Conservation (phyloP, 305 asterid species). For the Fraxinus xanthoxyloides region DNA sequence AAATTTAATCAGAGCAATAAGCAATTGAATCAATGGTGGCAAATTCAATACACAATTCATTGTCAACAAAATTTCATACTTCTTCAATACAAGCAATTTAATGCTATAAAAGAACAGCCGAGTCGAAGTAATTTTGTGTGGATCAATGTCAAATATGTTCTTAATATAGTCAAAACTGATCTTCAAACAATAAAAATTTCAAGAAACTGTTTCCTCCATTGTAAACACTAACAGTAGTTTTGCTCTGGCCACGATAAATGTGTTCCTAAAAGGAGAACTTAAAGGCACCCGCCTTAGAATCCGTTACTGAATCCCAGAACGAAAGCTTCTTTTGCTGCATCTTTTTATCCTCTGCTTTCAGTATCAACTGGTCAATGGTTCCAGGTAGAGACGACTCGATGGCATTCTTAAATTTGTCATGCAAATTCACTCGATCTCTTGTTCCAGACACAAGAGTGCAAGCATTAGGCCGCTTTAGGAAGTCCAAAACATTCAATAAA, state of each 20-base stretch:
- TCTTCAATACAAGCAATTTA: not conserved
- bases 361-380: conserved; percentile 48
- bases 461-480: conserved; percentile 86
- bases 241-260: not conserved
- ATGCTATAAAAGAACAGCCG: not conserved
- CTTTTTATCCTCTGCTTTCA: conserved; percentile 61
- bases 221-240: not conserved
- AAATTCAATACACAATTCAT: not conserved
- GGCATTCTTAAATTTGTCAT: conserved; percentile 74
- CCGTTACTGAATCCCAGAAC: conserved; percentile 84
- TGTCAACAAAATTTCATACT: conserved; percentile 2
- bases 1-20: conserved; percentile 3
- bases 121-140: not conserved
- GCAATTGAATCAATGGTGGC: not conserved
- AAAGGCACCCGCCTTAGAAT: conserved; percentile 85
- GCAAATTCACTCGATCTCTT: conserved; percentile 70
- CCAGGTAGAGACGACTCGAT: conserved; percentile 64
- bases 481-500: conserved; percentile 71
- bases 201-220: not conserved
- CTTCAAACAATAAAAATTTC: not conserved
- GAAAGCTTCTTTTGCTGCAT: conserved; percentile 51
- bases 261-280: conserved; percentile 63
- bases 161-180: not conserved
- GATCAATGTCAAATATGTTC: not conserved
- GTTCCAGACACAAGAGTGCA: conserved; percentile 85